Percentiles rank a stretch among this genome's conserved stretches.
phyloP scores from a whole-genome alignment of 306 rosid genomes.

The Prunus mongolica region DNA sequence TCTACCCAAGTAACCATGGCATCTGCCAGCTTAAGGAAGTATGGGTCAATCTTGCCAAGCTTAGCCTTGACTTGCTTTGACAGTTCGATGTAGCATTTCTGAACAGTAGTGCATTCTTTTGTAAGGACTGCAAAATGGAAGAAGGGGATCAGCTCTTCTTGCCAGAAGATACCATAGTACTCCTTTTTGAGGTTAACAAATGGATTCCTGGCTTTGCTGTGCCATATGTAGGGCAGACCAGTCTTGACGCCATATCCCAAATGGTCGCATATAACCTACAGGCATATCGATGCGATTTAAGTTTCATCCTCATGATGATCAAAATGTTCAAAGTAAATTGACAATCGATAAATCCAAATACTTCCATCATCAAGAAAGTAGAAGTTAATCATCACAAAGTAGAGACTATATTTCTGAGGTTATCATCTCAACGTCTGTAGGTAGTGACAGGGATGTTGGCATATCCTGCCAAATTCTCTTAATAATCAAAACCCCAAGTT shows the following conservation, averaged over 20 bases:
- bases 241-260: constrained; percentile 79
- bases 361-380: background rate
- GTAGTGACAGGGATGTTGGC: background rate
- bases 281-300: background rate
- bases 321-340: background rate
- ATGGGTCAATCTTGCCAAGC: constrained; percentile 58
- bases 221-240: constrained; percentile 91
- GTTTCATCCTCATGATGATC: background rate
- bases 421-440: background rate
- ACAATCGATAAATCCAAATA: background rate
- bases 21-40: constrained; percentile 67
- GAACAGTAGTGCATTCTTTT: constrained; percentile 63
- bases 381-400: background rate
- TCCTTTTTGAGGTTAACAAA: constrained; percentile 77
- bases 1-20: constrained; percentile 96
- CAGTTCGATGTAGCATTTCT: constrained; percentile 79
- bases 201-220: constrained; percentile 95
- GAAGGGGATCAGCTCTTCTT: constrained; percentile 80
- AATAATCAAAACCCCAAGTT: no score
- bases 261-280: constrained; percentile 81
- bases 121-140: constrained; percentile 62
- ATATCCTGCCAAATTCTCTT: background rate
- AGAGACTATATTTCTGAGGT: background rate
- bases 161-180: constrained; percentile 88
- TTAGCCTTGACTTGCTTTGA: constrained; percentile 74